Conservation (phyloP, 179 eudicot genomes). For the Silene vulgaris region DNA sequence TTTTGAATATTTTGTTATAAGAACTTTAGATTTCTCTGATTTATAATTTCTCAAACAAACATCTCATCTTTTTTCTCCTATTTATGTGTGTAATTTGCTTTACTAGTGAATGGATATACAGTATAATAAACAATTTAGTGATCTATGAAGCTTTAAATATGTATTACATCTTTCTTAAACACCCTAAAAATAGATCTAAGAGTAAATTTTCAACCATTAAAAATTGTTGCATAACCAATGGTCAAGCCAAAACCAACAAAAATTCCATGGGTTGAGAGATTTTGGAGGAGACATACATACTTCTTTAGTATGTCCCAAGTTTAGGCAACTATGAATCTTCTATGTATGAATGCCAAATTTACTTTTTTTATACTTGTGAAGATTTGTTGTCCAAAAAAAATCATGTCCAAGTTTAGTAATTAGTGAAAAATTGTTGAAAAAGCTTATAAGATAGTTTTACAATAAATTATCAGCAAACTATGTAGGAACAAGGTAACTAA, state of each 20-base stretch:
- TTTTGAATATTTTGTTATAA: not conserved
- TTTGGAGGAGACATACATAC: not conserved
- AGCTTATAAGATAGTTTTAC: too few relatives aligned
- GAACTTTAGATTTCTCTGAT: not conserved
- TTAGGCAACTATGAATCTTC: slow-evolving; percentile 10
- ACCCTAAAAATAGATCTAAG: slow-evolving; percentile 20
- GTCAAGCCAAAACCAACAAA: not conserved
- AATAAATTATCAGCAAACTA: too few relatives aligned
- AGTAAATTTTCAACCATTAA: slow-evolving; percentile 16
- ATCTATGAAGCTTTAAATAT: slow-evolving; percentile 10
- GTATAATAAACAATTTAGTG: slow-evolving; percentile 19
- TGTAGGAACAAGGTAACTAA: too few relatives aligned
- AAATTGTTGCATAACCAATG: not conserved
- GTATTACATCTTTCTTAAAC: not conserved
- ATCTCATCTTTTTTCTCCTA: not conserved
- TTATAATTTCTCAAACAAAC: slow-evolving; percentile 13
- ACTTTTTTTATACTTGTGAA: too few relatives aligned
- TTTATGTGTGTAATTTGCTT: not conserved
- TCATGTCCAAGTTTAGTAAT: too few relatives aligned
- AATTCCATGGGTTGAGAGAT: not conserved
- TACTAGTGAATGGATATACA: slow-evolving; percentile 16
- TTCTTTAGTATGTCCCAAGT: slow-evolving; percentile 11
- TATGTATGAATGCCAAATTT: too few relatives aligned
- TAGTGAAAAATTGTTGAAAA: too few relatives aligned
- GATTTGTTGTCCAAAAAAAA: too few relatives aligned